A percentile compares a stretch with the other conserved stretches of the same genome.
Conservation (phyloP, 176 grass and related monocot genomes). For the Oryza brachyantha region DNA sequence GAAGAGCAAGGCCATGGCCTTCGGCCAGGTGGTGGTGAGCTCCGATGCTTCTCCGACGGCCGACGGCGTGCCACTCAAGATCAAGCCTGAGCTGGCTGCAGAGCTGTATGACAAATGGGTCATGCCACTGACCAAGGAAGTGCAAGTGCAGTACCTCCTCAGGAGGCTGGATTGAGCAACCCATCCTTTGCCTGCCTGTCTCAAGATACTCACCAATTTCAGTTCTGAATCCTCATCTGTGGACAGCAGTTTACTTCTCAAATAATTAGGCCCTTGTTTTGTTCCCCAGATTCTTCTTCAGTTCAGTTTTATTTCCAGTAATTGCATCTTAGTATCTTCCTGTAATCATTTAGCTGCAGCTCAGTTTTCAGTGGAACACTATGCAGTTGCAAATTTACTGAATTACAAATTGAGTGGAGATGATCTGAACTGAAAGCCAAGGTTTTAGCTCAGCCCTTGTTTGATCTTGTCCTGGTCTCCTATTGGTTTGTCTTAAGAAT, state of each 20-base stretch:
- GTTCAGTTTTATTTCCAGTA: no score
- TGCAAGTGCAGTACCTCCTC: slow-evolving; percentile 58
- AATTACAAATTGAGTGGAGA: no score
- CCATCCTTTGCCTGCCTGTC: neutral
- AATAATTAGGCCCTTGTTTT: no score
- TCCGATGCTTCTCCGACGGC: neutral
- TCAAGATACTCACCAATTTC: neutral
- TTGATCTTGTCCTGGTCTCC: no score
- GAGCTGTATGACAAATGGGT: slow-evolving; percentile 52
- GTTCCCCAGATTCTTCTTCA: no score
- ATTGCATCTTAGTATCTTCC: no score
- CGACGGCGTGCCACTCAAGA: slow-evolving; percentile 31
- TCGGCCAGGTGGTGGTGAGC: slow-evolving; percentile 50
- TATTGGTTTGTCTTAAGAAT: no score
- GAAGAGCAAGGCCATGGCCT: slow-evolving; percentile 41
- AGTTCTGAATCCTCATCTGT: neutral
- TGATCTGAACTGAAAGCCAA: neutral
- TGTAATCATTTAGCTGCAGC: no score
- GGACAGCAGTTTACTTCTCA: no score
- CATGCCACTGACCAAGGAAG: slow-evolving; percentile 66
- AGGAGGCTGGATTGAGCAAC: slow-evolving; percentile 47
- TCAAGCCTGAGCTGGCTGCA: slow-evolving; percentile 33
- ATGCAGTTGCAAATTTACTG: neutral
- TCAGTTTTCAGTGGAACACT: neutral
- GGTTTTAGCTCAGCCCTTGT: neutral